Percentiles rank a stretch among this genome's conserved stretches.
Conservation (phyloP, 129 eudicot genomes). For the Deinandra increscens region DNA sequence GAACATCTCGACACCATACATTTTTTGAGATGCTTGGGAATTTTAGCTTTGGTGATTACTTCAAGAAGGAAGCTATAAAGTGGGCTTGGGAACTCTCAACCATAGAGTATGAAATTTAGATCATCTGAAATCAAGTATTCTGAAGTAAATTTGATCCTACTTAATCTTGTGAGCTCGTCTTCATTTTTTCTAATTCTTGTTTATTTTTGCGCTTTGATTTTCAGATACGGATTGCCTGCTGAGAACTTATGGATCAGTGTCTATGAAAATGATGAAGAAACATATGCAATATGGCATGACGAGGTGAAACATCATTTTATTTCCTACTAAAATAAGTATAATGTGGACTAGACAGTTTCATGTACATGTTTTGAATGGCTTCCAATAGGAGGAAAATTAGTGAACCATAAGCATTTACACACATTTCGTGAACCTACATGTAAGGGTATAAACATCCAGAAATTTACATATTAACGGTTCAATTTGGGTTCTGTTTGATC, state of each 20-base stretch:
- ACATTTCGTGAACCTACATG: background rate
- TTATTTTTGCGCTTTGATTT: conserved; percentile 32
- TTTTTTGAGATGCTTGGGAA: conserved; percentile 98
- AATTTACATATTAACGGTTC: background rate
- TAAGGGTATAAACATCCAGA: background rate
- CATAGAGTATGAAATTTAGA: conserved; percentile 43
- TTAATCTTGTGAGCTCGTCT: background rate
- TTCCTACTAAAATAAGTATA: background rate
- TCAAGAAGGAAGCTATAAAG: conserved; percentile 84
- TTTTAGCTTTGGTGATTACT: conserved; percentile 97
- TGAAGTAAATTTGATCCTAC: background rate
- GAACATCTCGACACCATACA: conserved; percentile 90
- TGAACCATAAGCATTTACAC: background rate
- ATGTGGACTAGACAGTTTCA: background rate
- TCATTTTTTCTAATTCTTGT: background rate
- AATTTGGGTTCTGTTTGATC: background rate
- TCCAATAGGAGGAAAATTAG: background rate
- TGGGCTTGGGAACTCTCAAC: conserved; percentile 99
- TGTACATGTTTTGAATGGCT: background rate
- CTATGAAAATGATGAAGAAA: conserved; percentile 86
- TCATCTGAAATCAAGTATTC: background rate
- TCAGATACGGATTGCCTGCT: conserved; percentile 68
- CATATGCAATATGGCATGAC: conserved; percentile 87
- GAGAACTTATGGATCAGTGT: conserved; percentile 91
- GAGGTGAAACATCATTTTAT: conserved; percentile 41